A percentile compares a stretch with the other conserved stretches of the same genome.
Evolutionary conservation across 176 grass and related monocot genomes (phyloP).

Genomic region (Pharus latifolius): DNA sequence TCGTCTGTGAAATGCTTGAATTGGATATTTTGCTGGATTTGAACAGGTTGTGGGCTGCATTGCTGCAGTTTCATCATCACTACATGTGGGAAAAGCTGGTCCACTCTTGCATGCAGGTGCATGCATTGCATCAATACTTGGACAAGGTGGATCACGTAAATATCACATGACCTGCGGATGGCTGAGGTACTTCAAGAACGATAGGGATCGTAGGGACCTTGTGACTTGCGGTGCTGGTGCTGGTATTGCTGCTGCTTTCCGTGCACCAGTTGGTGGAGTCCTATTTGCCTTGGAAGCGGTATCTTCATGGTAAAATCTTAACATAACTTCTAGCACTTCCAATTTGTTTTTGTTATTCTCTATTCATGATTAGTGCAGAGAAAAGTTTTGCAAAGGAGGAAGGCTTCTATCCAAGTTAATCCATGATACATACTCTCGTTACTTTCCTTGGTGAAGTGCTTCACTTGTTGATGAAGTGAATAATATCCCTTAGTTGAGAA

Average conservation of each 20-base stretch:
- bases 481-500: neutral
- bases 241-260: conserved; percentile 85
- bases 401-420: neutral
- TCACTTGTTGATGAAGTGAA: neutral
- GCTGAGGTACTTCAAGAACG: conserved; percentile 95
- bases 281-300: conserved; percentile 87
- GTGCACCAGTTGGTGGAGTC: conserved; percentile 82
- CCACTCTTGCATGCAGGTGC: conserved; percentile 76
- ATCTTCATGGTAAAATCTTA: conserved; percentile 73
- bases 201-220: conserved; percentile 84
- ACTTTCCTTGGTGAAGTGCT: neutral
- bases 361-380: neutral
- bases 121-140: conserved; percentile 88
- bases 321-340: conserved; percentile 2
- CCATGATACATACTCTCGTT: neutral
- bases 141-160: conserved; percentile 74
- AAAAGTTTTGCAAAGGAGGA: neutral
- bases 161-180: conserved; percentile 67
- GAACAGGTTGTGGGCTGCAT: conserved; percentile 68
- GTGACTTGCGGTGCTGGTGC: conserved; percentile 85
- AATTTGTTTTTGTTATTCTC: neutral
- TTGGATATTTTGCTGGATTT: conserved; percentile 13
- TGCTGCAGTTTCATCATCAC: conserved; percentile 87
- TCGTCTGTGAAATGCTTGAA: neutral
- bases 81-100: conserved; percentile 92